Percentiles rank a stretch among this genome's conserved stretches.
Conservation (phyloP, 2,329 filamentous ascomycete species). For the Aureobasidium sp. region DNA sequence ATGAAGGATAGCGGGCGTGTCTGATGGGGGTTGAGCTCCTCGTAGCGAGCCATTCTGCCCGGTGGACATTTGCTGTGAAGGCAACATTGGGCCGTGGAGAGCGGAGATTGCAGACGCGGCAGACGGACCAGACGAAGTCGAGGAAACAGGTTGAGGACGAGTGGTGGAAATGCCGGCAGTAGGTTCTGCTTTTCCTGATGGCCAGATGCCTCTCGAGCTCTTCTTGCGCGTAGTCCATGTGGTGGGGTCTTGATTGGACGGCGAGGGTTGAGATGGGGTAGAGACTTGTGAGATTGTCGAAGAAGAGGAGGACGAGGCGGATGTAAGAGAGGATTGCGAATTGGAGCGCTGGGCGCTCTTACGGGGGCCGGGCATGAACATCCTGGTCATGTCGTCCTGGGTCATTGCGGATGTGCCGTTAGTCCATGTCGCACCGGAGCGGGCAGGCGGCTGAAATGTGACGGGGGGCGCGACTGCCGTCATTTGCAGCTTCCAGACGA, state of each 20-base stretch:
- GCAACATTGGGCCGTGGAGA: conserved; percentile 56
- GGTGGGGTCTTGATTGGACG: conserved; percentile 31
- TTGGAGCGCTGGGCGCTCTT: conserved; percentile 81
- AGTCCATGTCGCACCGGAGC: conserved; percentile 55
- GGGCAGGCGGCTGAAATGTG: conserved; percentile 54
- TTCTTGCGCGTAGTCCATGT: conserved; percentile 45
- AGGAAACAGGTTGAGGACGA: conserved; percentile 54
- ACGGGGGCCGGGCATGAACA: conserved; percentile 61
- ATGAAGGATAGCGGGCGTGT: conserved; percentile 71
- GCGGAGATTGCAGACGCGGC: conserved; percentile 57
- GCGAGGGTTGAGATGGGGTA: conserved; percentile 55
- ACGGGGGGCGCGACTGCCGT: conserved; percentile 61
- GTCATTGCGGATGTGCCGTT: conserved; percentile 65
- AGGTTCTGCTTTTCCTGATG: conserved; percentile 57
- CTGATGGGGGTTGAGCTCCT: conserved; percentile 30
- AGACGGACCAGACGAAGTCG: conserved; percentile 50
- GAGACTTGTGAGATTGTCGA: conserved; percentile 58
- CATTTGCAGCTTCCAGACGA: conserved; percentile 37
- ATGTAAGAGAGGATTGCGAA: conserved; percentile 77
- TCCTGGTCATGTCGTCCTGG: conserved; percentile 74
- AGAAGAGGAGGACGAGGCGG: conserved; percentile 51
- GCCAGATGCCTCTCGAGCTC: conserved; percentile 53
- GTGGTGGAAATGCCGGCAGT: conserved; percentile 56
- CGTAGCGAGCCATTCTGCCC: conserved; percentile 48
- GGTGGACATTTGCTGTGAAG: conserved; percentile 63